phyloP scores from a whole-genome alignment of 208 protist genomes.

The Vickermania ingenoplastis region DNA sequence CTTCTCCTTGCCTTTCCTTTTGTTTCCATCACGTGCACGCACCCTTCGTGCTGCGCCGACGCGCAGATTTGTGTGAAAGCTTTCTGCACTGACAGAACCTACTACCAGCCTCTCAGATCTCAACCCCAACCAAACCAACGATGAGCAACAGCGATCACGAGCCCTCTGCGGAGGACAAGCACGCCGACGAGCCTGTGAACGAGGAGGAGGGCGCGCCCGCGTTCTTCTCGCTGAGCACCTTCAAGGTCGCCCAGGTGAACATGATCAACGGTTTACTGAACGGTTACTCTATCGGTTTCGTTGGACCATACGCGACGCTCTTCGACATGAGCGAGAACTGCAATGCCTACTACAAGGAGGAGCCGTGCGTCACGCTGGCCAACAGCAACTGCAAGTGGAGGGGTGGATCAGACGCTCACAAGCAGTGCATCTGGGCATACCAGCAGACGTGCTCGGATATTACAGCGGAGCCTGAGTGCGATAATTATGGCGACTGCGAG shows the following conservation, averaged over 20 bases:
- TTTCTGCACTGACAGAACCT: too few relatives aligned
- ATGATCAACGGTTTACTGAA: slow-evolving; percentile 18
- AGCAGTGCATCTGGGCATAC: background rate
- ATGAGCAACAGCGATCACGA: background rate
- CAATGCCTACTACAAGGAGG: slow-evolving; percentile 5
- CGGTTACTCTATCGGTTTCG: slow-evolving; percentile 27
- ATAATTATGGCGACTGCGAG: slow-evolving; percentile 4
- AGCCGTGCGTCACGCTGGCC: slow-evolving; percentile 8
- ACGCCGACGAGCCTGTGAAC: background rate
- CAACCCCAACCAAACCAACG: background rate
- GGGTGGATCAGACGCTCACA: slow-evolving; percentile 2
- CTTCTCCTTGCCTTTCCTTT: too few relatives aligned
- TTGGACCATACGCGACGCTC: slow-evolving; percentile 21
- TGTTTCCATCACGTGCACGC: too few relatives aligned
- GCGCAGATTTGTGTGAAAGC: too few relatives aligned
- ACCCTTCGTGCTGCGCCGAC: too few relatives aligned
- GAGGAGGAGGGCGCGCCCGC: background rate
- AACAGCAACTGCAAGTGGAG: slow-evolving; percentile 3
- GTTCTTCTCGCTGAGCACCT: slow-evolving; percentile 6
- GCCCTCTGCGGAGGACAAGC: background rate
- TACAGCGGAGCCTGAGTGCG: background rate
- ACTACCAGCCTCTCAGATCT: background rate
- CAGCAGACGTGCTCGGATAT: background rate
- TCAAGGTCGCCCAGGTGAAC: slow-evolving; percentile 25
- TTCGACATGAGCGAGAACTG: slow-evolving; percentile 23